Evolutionary conservation across 495 filamentous ascomycete species (phyloP).

Genomic region (Penicillium angulare): DNA sequence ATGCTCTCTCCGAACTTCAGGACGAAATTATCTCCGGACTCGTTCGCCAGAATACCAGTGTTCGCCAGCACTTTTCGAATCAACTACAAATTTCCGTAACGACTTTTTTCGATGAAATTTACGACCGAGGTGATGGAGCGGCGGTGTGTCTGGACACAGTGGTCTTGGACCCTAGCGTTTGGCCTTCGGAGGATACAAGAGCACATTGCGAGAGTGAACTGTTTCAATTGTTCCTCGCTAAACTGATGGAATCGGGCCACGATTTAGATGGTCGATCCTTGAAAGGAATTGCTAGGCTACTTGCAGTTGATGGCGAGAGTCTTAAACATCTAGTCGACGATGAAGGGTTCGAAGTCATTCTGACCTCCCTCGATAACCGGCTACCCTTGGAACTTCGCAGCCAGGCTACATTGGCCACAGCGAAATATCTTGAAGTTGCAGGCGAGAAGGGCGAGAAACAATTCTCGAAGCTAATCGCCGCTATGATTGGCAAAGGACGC

Average conservation of each 20-base stretch:
- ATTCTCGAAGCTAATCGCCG: conserved; percentile 65
- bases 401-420: conserved; percentile 72
- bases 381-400: conserved; percentile 63
- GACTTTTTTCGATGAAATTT: conserved; percentile 56
- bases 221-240: conserved; percentile 66
- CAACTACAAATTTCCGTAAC: conserved; percentile 50
- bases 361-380: conserved; percentile 75
- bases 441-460: conserved; percentile 62
- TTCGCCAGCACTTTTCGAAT: conserved; percentile 53
- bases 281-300: conserved; percentile 60
- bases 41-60: conserved; percentile 52
- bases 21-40: conserved; percentile 62
- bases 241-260: conserved; percentile 60
- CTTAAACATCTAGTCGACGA: conserved; percentile 69
- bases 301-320: conserved; percentile 56
- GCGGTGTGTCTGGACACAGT: conserved; percentile 57
- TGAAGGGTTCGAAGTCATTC: conserved; percentile 75
- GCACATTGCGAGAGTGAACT: conserved; percentile 54
- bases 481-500: conserved; percentile 49
- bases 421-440: conserved; percentile 78
- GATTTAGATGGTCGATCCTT: conserved; percentile 59
- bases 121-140: conserved; percentile 58
- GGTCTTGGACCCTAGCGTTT: conserved; percentile 55
- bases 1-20: conserved; percentile 40
- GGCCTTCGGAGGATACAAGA: conserved; percentile 52